Base-by-base conservation (phyloP, 768 basidiomycete species). In the Goffeauzyma gilvescens region DNA sequence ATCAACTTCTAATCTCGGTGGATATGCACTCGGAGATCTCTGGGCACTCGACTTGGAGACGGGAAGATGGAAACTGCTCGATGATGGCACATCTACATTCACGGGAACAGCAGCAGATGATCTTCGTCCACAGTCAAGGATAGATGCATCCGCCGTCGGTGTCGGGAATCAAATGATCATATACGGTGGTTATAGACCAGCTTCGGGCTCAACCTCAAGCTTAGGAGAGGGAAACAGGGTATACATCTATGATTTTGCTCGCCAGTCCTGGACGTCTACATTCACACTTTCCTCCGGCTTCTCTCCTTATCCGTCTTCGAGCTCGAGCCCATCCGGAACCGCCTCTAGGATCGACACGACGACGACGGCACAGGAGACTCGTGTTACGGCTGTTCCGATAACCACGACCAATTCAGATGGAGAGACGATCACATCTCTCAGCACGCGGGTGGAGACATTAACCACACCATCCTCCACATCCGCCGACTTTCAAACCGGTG, bases 101-200 rank as follows among this genome's bases (percentile, higher is more conserved):
- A 26, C 15, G 14, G 7, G 23, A 32, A 65, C 76, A 14, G 60
- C 65, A 4, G 68, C 65, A 1, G 65, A 83, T 32, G 63, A 71
- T 14, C 31, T 44, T 51, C 71, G 72, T 39, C 60, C 85, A 4
- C 80, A 79, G 3, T 55, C 68, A 18, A 68, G 81, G 37, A 72
- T 71, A 33, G 81, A 86, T 59, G 84, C 87, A 58, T 72, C 76
- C 50, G 83, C 79, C 8, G 67, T 78, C 3, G 67, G 68, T 26
- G 67, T 71, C 24, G 76, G 75, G 10, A 65, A 68, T 24, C 68
- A 73, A 41, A 75, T 84, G 17, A 58, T 87, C 2, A 41, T 63
- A 8, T 80, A 86, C 59, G 79, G 77, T 35, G 61, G 61, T 58
- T 44, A 59, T 62, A 18, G 21, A 7, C 15, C 24, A 20, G 30